Percentiles rank a stretch among this genome's conserved stretches.
Evolutionary conservation across 2,329 filamentous ascomycete species (phyloP).

Genomic region (Alternaria sp.): DNA sequence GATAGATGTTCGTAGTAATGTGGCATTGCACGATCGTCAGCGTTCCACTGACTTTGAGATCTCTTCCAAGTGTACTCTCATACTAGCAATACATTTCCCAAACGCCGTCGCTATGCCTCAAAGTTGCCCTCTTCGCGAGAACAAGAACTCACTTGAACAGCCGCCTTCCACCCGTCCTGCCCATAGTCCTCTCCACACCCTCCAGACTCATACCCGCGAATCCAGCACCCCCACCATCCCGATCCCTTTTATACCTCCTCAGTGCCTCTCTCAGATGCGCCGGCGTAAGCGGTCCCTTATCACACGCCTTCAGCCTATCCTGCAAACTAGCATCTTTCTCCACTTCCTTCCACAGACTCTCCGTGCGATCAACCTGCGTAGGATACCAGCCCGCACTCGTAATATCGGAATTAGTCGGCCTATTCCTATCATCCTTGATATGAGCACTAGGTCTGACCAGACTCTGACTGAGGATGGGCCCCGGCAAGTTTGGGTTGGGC

Average conservation of each 20-base stretch:
- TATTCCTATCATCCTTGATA: conserved; percentile 34
- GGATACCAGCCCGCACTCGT: conserved; percentile 31
- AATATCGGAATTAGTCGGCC: conserved; percentile 38
- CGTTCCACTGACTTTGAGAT: neutral
- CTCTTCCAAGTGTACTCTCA: neutral
- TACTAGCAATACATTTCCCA: neutral
- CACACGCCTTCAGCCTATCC: conserved; percentile 39
- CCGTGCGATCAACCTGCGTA: conserved; percentile 28
- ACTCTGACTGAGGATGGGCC: conserved; percentile 31
- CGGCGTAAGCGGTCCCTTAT: conserved; percentile 68
- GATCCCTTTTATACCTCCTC: conserved; percentile 68
- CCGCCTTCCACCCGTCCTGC: conserved; percentile 53
- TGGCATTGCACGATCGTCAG: neutral
- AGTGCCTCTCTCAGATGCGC: conserved; percentile 78
- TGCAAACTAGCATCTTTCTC: conserved; percentile 27
- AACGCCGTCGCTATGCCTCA: conserved; percentile 20
- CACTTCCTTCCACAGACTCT: conserved; percentile 39
- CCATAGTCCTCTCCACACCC: conserved; percentile 53
- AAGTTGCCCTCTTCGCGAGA: too few species aligned
- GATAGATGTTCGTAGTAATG: neutral
- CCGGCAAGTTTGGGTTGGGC: conserved; percentile 39
- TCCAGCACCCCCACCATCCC: conserved; percentile 66
- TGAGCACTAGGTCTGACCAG: conserved; percentile 40
- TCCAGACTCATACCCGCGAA: conserved; percentile 58
- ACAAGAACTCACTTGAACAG: conserved; percentile 49